phyloP scores from a whole-genome alignment of 768 basidiomycete genomes.

The Suillus placidus region DNA sequence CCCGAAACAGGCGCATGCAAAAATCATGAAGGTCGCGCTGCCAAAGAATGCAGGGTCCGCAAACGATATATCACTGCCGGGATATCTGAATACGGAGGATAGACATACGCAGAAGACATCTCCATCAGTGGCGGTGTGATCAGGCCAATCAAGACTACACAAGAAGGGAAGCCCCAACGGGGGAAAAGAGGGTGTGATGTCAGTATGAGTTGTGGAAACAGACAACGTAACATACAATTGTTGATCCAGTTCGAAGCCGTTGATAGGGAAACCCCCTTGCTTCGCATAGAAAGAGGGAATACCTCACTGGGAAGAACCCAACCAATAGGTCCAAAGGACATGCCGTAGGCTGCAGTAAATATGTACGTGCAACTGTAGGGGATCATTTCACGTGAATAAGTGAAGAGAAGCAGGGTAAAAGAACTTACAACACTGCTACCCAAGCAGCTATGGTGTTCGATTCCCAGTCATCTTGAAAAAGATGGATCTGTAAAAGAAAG shows the following conservation, averaged over 20 bases:
- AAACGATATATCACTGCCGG: background rate
- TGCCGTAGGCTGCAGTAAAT: constrained; percentile 78
- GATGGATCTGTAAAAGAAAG: constrained; percentile 40
- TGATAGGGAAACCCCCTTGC: constrained; percentile 80
- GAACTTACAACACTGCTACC: constrained; percentile 64
- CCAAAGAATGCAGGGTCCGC: background rate
- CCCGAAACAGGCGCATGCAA: constrained; percentile 62
- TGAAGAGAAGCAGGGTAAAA: background rate
- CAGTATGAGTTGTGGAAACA: background rate
- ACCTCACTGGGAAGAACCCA: constrained; percentile 88
- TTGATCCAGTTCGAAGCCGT: constrained; percentile 89
- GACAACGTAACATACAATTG: constrained; percentile 55
- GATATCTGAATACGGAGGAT: background rate
- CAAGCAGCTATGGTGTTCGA: constrained; percentile 62
- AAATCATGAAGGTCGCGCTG: constrained; percentile 71
- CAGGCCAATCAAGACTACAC: constrained; percentile 72
- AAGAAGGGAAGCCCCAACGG: background rate
- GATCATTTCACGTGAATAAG: background rate
- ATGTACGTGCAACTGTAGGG: constrained; percentile 61
- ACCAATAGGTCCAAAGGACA: constrained; percentile 77
- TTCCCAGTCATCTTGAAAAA: constrained; percentile 59
- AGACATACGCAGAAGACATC: constrained; percentile 55
- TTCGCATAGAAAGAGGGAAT: constrained; percentile 76
- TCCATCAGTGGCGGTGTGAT: constrained; percentile 69
- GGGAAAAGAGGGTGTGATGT: background rate